Percentiles rank a stretch among this genome's conserved stretches.
Evolutionary conservation across 2,329 filamentous ascomycete genomes (phyloP).

Genomic region (Clonostachys solani): DNA sequence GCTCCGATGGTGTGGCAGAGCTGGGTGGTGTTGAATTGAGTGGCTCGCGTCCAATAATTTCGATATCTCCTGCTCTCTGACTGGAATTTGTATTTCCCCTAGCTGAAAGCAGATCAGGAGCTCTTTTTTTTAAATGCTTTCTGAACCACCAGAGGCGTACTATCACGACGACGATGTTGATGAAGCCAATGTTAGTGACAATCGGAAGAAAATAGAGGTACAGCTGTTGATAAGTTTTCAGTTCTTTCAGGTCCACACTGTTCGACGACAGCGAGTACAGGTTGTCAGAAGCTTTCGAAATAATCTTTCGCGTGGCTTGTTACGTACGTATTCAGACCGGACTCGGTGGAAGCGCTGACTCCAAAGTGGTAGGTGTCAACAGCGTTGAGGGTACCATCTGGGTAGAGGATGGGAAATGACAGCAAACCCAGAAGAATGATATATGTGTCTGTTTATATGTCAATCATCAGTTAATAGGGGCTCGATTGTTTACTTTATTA

Average conservation of each 20-base stretch:
- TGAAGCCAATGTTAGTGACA: conserved; percentile 40
- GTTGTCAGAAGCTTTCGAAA: neutral
- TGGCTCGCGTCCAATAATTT: neutral
- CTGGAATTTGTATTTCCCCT: neutral
- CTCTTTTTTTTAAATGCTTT: conserved; percentile 29
- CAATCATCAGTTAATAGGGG: neutral
- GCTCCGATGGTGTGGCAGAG: too few species aligned
- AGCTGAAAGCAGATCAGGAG: conserved; percentile 1
- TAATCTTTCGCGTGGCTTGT: neutral
- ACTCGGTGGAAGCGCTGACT: conserved; percentile 42
- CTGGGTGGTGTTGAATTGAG: too few species aligned
- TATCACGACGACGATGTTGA: conserved; percentile 43
- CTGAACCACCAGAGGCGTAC: conserved; percentile 44
- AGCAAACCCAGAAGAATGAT: conserved; percentile 5
- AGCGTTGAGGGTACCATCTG: conserved; percentile 10
- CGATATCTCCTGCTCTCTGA: neutral
- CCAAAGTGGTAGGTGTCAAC: conserved; percentile 47
- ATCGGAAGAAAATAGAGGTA: conserved; percentile 45
- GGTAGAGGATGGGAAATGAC: conserved; percentile 3
- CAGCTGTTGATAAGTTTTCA: conserved; percentile 46
- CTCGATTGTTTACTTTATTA: neutral
- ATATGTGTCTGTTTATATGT: conserved; percentile 3
- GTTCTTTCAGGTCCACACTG: conserved; percentile 42
- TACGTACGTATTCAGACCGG: conserved; percentile 43
- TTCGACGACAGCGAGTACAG: neutral